Base-by-base conservation (phyloP, 2,329 filamentous ascomycete species). In the Xylariaceae sp. region DNA sequence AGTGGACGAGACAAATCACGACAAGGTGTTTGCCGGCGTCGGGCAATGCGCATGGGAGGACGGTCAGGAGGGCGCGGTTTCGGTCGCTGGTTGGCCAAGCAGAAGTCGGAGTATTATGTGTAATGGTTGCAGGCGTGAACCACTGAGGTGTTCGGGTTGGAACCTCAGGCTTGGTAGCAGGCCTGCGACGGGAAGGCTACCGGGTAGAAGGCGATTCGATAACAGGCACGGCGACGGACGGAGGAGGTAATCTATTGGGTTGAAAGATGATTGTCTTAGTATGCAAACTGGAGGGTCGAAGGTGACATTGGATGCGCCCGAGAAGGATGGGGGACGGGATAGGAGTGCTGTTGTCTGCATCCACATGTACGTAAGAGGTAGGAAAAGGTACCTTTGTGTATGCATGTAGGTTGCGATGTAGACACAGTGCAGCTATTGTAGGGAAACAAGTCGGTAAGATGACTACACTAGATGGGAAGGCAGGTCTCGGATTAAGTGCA, bases 41-140 rank as follows among this genome's bases (percentile, higher is more conserved):
- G 22, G 22, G 22, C 6, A 26, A 26, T 41, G 44, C 47, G 47
- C 47, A 51, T 49, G 42, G 40, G 42, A 45, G 44, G 38, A 49
- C 42, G 44, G 49, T 49, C 44, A 48, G 42, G 44, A 45, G 47
- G 44, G 41, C 40, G 46, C 43, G 45, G 43, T 32, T 6, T 26
- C 11, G 22, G 22, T 11, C 22, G 22, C 22, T 26, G 22, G 22
- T 26, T 26, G 22, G 22, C 22, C 11, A 26, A 6, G 22, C 11
- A 26, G 22, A 11, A 13, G 33, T 35, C 33, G 33, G 33, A 35
- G 33, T 17, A 19, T 35, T 35, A 17, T 18, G 7, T 35, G 33
- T 13, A 19, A 6, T 4, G 18, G n/a, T 18, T 8, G 13, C 15
- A 8, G 13, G 30, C 13, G 6, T 17, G 30, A 35, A 18, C 15